Evolutionary conservation across 148 eudicot species (phyloP), one percentile per base, ranked within the genome.

Genomic region (Cornus florida): DNA sequence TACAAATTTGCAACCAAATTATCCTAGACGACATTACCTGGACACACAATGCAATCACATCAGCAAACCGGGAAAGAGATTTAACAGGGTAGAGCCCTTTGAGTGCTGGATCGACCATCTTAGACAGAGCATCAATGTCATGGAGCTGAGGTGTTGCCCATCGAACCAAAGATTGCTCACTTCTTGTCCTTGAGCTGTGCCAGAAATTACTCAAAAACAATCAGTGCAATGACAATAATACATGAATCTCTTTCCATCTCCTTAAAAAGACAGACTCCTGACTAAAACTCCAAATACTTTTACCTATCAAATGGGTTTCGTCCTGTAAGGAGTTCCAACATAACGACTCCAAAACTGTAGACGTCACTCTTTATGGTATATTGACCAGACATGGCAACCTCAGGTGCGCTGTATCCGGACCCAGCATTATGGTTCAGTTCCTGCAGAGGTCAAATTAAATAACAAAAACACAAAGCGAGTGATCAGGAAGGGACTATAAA

Each of bases 61-160:
- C 98, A 57, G 98, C 98, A 79, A 94, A 94, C 24, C 97, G 95
- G 17, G 97, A 92, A 75, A 94, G 85, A 70, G 98, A 94, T 87
- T 94, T 94, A 60, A 92, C 95, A 0, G 98, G 97, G 65, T 91
- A 94, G 41, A 94, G 92, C 78, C 97, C 97, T 79, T 92, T 85
- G 11, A 94, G 90, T 64, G 91, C 79, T 22, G 98, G 98, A 78
- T 94, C 98, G 72, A 92, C 97, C 98, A 94, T 94, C 83, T 91
- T 94, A 22, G 94, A 79, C 80, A 94, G 82, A 75, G 97, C 89
- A 78, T 94, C 98, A 56, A 92, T 92, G 80, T 94, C 98, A 80
- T 94, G 98, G 73, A 94, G 95, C 89, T 94, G 98, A 79, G 98
- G 98, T 53, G 98, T 91, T 19, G 98, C 98, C 98, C 98, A 94